A percentile compares a stretch with the other conserved stretches of the same genome.
Evolutionary conservation across 352 stramenopile genomes (phyloP).

Genomic region (Globisporangium yorkense): DNA sequence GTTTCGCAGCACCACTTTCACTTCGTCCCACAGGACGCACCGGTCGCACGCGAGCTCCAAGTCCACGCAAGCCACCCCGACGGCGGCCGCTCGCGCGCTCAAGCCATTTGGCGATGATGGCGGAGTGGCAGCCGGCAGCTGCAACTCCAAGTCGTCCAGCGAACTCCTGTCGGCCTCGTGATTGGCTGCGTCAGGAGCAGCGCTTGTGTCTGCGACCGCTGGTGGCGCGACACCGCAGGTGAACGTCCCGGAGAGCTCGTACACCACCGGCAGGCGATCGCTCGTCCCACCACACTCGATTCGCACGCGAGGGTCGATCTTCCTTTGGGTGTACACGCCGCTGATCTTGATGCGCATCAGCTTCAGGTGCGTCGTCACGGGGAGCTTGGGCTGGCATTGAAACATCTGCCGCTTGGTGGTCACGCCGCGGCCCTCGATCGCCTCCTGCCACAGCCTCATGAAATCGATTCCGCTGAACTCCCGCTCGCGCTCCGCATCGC

Average conservation of each 20-base stretch:
- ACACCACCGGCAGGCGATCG: conserved; percentile 7
- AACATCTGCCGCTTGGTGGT: conserved; percentile 11
- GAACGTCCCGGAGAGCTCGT: conserved; percentile 22
- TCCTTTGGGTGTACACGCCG: conserved; percentile 43
- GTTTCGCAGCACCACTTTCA: conserved; percentile 42
- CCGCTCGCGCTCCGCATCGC: conserved; percentile 20
- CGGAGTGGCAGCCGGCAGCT: neutral
- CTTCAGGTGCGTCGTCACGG: conserved; percentile 25
- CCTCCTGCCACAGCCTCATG: conserved; percentile 37
- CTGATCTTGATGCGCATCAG: conserved; percentile 33
- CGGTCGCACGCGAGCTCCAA: conserved; percentile 39
- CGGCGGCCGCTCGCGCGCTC: neutral
- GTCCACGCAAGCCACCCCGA: conserved; percentile 12
- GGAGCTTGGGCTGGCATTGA: conserved; percentile 23
- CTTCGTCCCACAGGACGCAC: conserved; percentile 57
- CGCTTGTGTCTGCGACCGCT: neutral
- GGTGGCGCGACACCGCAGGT: conserved; percentile 4
- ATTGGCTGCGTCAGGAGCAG: neutral
- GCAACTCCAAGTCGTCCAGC: conserved; percentile 2
- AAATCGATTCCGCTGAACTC: conserved; percentile 33
- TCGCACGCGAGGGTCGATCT: conserved; percentile 43
- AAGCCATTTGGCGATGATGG: neutral
- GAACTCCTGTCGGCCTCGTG: conserved; percentile 3
- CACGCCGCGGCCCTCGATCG: conserved; percentile 28
- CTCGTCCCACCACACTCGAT: conserved; percentile 34